Percentiles rank a stretch among this genome's conserved stretches.
phyloP scores from a whole-genome alignment of 139 green algal species.

The Tetradesmus lagerheimii region DNA sequence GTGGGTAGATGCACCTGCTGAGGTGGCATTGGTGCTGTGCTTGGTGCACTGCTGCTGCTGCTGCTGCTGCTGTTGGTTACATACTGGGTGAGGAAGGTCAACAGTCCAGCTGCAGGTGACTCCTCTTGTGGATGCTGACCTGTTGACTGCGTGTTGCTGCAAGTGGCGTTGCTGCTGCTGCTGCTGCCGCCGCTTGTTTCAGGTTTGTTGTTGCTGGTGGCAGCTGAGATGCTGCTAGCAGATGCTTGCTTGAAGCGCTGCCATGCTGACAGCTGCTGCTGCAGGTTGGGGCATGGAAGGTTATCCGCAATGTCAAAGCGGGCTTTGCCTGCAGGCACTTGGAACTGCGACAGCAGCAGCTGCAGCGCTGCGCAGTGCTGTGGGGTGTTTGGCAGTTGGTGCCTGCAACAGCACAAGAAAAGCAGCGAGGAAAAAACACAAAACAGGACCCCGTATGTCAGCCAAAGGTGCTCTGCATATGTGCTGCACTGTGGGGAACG shows the following conservation, averaged over 20 bases:
- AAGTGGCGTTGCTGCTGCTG: neutral
- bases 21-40: too few species aligned
- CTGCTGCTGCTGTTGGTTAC: neutral
- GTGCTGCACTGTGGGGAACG: too few species aligned
- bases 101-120: neutral
- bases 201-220: neutral
- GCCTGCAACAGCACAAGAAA: neutral
- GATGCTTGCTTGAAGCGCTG: too few species aligned
- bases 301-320: neutral
- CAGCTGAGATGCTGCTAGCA: too few species aligned
- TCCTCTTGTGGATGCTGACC: neutral
- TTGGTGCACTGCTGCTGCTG: neutral
- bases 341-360: neutral
- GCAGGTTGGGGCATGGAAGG: neutral
- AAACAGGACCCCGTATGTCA: too few species aligned
- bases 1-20: neutral
- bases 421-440: neutral
- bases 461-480: too few species aligned
- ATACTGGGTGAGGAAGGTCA: neutral
- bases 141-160: neutral
- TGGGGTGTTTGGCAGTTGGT: neutral
- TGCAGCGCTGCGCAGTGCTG: conserved; percentile 7
- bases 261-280: neutral
- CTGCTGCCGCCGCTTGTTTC: neutral
- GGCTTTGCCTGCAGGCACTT: neutral